Percentiles rank a stretch among this genome's conserved stretches.
These are phyloP conservation scores for Biscutella laevigata DNA, from an alignment of 441 rosid genomes.

Conservation along the genomic window DNA sequence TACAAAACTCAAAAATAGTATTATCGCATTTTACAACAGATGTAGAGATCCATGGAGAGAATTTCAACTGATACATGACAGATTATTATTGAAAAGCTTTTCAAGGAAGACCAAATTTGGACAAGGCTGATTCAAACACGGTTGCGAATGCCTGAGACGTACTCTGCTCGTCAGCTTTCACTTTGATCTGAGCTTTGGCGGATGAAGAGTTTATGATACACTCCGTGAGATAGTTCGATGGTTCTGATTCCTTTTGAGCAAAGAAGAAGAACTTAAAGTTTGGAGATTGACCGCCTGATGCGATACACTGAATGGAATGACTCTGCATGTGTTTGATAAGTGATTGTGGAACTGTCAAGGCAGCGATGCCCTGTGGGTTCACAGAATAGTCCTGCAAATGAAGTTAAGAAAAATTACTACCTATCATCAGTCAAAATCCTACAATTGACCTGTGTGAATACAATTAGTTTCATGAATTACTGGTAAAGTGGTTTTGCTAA, in stretches of 20 bases:
- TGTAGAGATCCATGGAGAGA: slow-evolving; percentile 6
- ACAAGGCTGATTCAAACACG: slow-evolving; percentile 57
- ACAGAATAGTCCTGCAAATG: slow-evolving; percentile 52
- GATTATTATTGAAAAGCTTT: background rate
- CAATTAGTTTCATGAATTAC: background rate
- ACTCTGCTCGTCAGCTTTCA: slow-evolving; percentile 79
- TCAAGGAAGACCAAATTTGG: slow-evolving; percentile 50
- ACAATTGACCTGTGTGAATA: too few relatives aligned
- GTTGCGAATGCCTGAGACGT: slow-evolving; percentile 56
- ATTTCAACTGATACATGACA: slow-evolving; percentile 7
- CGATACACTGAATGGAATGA: slow-evolving; percentile 82
- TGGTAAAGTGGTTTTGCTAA: too few relatives aligned
- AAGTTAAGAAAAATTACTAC: background rate
- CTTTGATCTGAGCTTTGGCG: slow-evolving; percentile 68
- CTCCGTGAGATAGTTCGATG: slow-evolving; percentile 63
- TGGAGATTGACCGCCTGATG: slow-evolving; percentile 87
- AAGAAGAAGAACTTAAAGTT: slow-evolving; percentile 94
- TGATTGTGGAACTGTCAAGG: slow-evolving; percentile 66
- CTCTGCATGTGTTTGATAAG: slow-evolving; percentile 82
- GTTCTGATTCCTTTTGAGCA: slow-evolving; percentile 70
- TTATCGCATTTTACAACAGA: slow-evolving; percentile 13
- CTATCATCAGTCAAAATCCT: background rate
- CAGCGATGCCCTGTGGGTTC: slow-evolving; percentile 64
- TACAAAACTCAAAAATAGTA: slow-evolving; percentile 10
- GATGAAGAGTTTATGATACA: slow-evolving; percentile 78